Evolutionary conservation across 2,329 filamentous ascomycete genomes (phyloP).

Genomic region (Daldinia sp.): DNA sequence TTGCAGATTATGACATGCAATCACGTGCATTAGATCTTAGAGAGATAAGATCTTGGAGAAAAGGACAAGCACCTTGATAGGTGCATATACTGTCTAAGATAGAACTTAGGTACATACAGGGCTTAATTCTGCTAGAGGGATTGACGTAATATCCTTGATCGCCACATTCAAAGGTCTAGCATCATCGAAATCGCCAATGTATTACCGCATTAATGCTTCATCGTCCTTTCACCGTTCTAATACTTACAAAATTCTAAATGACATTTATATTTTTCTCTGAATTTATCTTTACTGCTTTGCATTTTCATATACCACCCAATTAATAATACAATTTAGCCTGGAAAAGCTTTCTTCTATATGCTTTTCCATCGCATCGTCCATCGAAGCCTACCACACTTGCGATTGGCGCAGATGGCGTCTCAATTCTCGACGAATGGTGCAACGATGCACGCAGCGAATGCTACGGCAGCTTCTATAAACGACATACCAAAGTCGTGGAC

Average conservation of each 20-base stretch:
- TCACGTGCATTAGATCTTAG: no score
- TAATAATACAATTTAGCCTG: conserved; percentile 10
- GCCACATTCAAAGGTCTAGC: conserved; percentile 23
- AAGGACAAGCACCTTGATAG: neutral
- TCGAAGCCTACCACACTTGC: conserved; percentile 50
- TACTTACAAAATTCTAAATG: neutral
- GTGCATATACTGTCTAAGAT: conserved; percentile 2
- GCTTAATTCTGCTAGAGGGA: neutral
- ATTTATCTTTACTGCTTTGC: neutral
- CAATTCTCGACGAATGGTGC: conserved; percentile 50
- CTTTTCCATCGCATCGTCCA: conserved; percentile 51
- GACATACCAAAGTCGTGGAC: conserved; percentile 74
- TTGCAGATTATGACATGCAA: no score
- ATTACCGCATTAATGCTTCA: conserved; percentile 26
- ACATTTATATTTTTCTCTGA: neutral
- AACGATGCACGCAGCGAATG: conserved; percentile 31
- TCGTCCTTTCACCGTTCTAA: neutral
- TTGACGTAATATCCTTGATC: conserved; percentile 34
- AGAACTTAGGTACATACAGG: neutral
- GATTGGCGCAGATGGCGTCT: conserved; percentile 52
- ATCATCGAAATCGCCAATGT: conserved; percentile 18
- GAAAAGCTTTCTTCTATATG: conserved; percentile 48
- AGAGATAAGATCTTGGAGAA: no score
- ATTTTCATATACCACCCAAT: conserved; percentile 1
- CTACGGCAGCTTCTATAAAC: conserved; percentile 55